These are phyloP conservation scores for Elsinoe perseae DNA, from an alignment of 2,329 filamentous ascomycete genomes.

Conservation along the genomic window DNA sequence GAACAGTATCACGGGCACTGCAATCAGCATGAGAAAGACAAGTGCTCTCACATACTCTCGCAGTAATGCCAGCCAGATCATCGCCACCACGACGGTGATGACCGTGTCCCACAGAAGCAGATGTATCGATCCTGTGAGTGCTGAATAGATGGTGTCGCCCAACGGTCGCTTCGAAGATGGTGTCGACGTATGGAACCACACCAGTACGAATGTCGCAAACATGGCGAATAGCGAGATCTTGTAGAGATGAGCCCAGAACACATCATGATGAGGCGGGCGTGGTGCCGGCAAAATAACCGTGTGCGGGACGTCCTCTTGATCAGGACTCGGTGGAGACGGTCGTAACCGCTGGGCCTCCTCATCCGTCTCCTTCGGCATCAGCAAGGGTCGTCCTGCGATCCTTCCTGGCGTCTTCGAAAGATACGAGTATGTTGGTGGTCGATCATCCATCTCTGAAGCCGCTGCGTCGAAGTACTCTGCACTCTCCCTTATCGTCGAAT, in stretches of 20 bases:
- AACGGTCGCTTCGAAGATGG: constrained; percentile 61
- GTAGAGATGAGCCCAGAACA: constrained; percentile 87
- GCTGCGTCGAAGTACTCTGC: constrained; percentile 34
- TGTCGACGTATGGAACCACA: constrained; percentile 78
- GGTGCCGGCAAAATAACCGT: constrained; percentile 52
- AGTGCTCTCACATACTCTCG: constrained; percentile 82
- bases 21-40: constrained; percentile 70
- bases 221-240: constrained; percentile 75
- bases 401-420: constrained; percentile 42
- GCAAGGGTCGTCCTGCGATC: constrained; percentile 31
- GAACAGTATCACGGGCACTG: constrained; percentile 76
- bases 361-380: constrained; percentile 46
- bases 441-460: constrained; percentile 35
- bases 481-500: constrained; percentile 50
- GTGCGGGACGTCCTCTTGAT: constrained; percentile 48
- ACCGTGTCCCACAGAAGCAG: constrained; percentile 86
- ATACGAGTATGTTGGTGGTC: constrained; percentile 47
- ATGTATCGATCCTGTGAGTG: constrained; percentile 76
- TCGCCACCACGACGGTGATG: constrained; percentile 77
- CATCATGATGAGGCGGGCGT: constrained; percentile 73
- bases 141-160: constrained; percentile 91
- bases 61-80: constrained; percentile 83
- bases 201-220: constrained; percentile 79
- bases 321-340: constrained; percentile 42
- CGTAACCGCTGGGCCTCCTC: constrained; percentile 41